phyloP scores from a whole-genome alignment of 108 stramenopile genomes.

The Hondaea fermentalgiana region DNA sequence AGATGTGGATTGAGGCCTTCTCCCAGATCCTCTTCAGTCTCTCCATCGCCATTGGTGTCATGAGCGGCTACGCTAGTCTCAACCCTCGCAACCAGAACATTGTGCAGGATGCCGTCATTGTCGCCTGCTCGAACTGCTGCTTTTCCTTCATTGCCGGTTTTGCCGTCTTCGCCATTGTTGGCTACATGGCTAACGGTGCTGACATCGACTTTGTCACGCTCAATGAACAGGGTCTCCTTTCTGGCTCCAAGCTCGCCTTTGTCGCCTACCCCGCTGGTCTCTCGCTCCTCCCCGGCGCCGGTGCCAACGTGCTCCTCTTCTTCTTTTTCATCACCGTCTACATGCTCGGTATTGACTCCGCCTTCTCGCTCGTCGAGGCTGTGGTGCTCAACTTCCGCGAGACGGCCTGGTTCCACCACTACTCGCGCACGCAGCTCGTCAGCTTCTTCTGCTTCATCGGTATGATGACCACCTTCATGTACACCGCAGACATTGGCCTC shows the following conservation, averaged over 20 bases:
- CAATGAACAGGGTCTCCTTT: neutral
- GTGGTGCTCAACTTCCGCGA: constrained; percentile 35
- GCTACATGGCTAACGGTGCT: neutral
- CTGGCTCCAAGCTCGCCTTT: constrained; percentile 14
- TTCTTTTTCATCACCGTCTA: constrained; percentile 19
- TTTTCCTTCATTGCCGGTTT: constrained; percentile 12
- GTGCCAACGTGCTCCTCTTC: neutral
- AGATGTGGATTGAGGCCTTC: constrained; percentile 21
- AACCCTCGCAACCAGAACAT: neutral
- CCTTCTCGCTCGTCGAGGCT: constrained; percentile 21
- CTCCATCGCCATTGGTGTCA: neutral
- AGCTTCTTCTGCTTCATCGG: neutral
- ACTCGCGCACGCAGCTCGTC: constrained; percentile 12
- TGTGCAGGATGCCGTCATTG: neutral
- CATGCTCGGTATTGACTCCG: neutral
- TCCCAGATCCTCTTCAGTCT: constrained; percentile 15
- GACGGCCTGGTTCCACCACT: neutral
- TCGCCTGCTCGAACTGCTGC: neutral
- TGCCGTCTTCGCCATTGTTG: constrained; percentile 17
- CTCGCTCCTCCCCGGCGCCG: neutral
- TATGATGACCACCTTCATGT: constrained; percentile 31
- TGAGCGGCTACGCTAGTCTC: neutral
- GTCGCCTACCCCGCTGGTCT: constrained; percentile 14
- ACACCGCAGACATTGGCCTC: constrained; percentile 54
- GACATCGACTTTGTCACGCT: neutral